Evolutionary conservation across 169 alveolate genomes (phyloP), one percentile per base, ranked within the genome.

Genomic region (Plasmodium falciparum): DNA sequence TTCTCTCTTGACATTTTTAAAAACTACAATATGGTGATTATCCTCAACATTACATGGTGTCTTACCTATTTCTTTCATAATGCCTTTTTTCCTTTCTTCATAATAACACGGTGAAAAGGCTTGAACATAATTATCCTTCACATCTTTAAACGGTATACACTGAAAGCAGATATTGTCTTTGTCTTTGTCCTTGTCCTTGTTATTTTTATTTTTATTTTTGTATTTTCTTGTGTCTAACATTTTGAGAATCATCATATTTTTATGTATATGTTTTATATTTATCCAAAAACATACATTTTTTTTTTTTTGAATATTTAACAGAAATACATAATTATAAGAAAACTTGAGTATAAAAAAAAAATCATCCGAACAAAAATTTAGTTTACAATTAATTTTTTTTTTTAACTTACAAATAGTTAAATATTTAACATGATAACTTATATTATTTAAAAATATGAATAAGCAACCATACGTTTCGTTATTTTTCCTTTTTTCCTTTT

Each of bases 271-370:
- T 26, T 66, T 80, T 24, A 80, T 56, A 29, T 80, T 80, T 13
- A 54, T 17, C 90, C 90, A 80, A 54, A 80, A 80, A 29, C 85
- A 80, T 6, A 80, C 20, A 2, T 43, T 2, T 22, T 26, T 76
- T 59, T 49, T 26, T 29, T 29, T 80, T 43, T 49, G 29, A 62
- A 17, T 52, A 59, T 69, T 80, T 15, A 80, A 17, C 9, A 80
- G 39, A 61, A 52, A 80, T 24, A 22, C 90, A 54, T 80, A 69
- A 3, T 80, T 45, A 52, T 56, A 26, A 9, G 33, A 12, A 5
- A 80, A 13, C 2, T 54, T 54, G 65, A 80, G 17, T 1, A 80
- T 47, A 20, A 69, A 73, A 50, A 69, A 80, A 1, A 69, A 6
- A 15, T 80, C 90, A 0, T 62, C 26, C 6, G 12, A 47, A 15